Base-by-base conservation (phyloP, 2,329 filamentous ascomycete species). In the Cladophialophora immunda region DNA sequence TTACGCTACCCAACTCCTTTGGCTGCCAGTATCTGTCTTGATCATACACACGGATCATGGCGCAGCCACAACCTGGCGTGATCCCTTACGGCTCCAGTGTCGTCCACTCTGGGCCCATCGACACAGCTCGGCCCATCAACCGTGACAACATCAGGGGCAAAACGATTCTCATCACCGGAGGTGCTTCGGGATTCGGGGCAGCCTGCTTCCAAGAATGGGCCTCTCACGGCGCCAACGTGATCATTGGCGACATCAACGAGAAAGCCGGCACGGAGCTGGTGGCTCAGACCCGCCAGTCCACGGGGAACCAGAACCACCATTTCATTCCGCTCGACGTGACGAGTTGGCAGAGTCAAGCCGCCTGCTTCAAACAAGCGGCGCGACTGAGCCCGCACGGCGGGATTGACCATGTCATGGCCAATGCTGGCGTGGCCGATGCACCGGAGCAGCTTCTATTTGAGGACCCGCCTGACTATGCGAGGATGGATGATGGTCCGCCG, bases 381-480 rank as follows among this genome's bases (percentile, higher is more conserved):
- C 78, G 80, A 60, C 78, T 86, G 62, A 88, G 86, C 67, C 82
- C 82, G 0, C 81, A 84, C 58, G 82, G 83, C 17, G 83, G 83
- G 13, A 84, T 91, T 68, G 87, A 91, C 76, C 80, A 83, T 22
- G 88, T 90, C 4, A 86, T 91, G 54, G 87, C 89, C 68, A 90
- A 90, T 73, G 89, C 89, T 0, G 90, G 89, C 55, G 85, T 91
- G 70, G 80, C 82, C 50, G 82, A 83, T 41, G 74, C 75, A 34
- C 58, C 76, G 34, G 73, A 75, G 30, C 71, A 72, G 6, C 67
- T 69, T 4, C 52, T 66, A 4, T 84, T 89, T 68, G 86, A 87
- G 74, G 70, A 75, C 53, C 85, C 85, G 0, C 52, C 65, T 4
- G 54, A 70, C 45, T 72, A 74, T 19, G 25, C 27, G 17, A 60